Conservation (phyloP, 805 yeast species). For the Ogataea chonburiensis region DNA sequence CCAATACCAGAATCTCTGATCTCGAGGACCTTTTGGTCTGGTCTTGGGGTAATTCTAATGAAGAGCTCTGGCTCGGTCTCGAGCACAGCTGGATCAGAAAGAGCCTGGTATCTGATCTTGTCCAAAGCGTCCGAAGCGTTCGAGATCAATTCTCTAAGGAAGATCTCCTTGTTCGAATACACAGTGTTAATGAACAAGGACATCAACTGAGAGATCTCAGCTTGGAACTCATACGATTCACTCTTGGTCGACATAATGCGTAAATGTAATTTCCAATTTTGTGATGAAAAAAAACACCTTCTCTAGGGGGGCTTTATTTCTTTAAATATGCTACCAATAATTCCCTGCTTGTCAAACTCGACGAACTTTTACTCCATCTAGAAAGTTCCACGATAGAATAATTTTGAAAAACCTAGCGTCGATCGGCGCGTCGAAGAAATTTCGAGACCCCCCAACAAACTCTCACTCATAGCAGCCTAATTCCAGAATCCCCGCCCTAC, state of each 20-base stretch:
- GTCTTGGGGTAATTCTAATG: slow-evolving; percentile 96
- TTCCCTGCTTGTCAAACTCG: slow-evolving; percentile 11
- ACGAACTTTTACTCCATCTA: slow-evolving; percentile 19
- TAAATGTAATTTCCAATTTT: slow-evolving; percentile 9
- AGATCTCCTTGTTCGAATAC: slow-evolving; percentile 98
- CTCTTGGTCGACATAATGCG: slow-evolving; percentile 37
- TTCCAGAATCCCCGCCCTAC: too few relatives aligned
- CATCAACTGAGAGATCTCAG: slow-evolving; percentile 99
- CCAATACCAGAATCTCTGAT: slow-evolving; percentile 99
- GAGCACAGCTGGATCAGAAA: slow-evolving; percentile 86
- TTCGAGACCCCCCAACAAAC: slow-evolving; percentile 6
- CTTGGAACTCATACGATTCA: slow-evolving; percentile 96
- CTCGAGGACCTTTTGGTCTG: slow-evolving; percentile 91
- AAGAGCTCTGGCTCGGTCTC: slow-evolving; percentile 95
- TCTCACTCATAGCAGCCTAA: too few relatives aligned
- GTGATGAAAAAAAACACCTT: slow-evolving; percentile 5
- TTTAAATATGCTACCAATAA: slow-evolving; percentile 8
- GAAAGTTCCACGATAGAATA: slow-evolving; percentile 17
- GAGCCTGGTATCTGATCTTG: slow-evolving; percentile 95
- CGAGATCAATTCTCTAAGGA: slow-evolving; percentile 97
- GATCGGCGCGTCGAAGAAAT: slow-evolving; percentile 14
- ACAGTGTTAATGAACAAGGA: slow-evolving; percentile 99
- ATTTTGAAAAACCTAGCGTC: neutral
- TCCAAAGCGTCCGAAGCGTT: slow-evolving; percentile 99
- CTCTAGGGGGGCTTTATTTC: slow-evolving; percentile 3